Percentiles rank a stretch among this genome's conserved stretches.
Conservation (phyloP, 1,139 yeast genomes). For the Saccharomyces uvarum region DNA sequence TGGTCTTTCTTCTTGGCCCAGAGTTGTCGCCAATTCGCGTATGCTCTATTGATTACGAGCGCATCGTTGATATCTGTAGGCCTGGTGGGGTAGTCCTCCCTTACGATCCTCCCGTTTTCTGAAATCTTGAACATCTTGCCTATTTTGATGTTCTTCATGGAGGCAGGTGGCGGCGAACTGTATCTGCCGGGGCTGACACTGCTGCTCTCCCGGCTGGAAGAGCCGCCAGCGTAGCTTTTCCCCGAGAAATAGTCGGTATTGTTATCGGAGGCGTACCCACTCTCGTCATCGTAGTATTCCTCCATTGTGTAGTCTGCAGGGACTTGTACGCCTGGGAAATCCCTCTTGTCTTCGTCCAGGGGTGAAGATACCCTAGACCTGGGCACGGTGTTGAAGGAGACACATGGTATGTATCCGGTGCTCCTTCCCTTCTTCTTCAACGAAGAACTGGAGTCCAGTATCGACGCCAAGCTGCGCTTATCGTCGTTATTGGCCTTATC, state of each 20-base stretch:
- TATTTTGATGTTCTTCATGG: slow-evolving; percentile 2
- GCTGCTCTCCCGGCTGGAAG: neutral
- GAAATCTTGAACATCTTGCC: slow-evolving; percentile 17
- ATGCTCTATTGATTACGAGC: slow-evolving; percentile 22
- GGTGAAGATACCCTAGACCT: slow-evolving; percentile 15
- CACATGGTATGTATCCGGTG: slow-evolving; percentile 19
- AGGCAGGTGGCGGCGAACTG: slow-evolving; percentile 7
- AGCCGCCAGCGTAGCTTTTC: slow-evolving; percentile 5
- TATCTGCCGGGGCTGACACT: neutral
- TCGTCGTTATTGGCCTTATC: neutral
- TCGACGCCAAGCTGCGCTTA: neutral
- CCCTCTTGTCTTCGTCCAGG: slow-evolving; percentile 16
- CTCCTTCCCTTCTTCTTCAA: neutral
- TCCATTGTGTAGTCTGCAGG: slow-evolving; percentile 22
- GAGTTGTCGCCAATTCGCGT: slow-evolving; percentile 18
- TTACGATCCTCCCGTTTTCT: slow-evolving; percentile 24
- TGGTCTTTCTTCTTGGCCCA: slow-evolving; percentile 19
- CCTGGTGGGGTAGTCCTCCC: slow-evolving; percentile 31
- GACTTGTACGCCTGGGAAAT: slow-evolving; percentile 20
- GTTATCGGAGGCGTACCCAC: slow-evolving; percentile 12
- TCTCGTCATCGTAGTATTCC: slow-evolving; percentile 24
- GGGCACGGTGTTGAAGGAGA: slow-evolving; percentile 33
- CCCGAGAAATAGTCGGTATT: slow-evolving; percentile 9
- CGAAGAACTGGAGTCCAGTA: neutral
- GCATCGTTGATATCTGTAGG: slow-evolving; percentile 29